phyloP scores from a whole-genome alignment of 2,329 filamentous ascomycete species.

The Tolypocladium ophioglossoides region DNA sequence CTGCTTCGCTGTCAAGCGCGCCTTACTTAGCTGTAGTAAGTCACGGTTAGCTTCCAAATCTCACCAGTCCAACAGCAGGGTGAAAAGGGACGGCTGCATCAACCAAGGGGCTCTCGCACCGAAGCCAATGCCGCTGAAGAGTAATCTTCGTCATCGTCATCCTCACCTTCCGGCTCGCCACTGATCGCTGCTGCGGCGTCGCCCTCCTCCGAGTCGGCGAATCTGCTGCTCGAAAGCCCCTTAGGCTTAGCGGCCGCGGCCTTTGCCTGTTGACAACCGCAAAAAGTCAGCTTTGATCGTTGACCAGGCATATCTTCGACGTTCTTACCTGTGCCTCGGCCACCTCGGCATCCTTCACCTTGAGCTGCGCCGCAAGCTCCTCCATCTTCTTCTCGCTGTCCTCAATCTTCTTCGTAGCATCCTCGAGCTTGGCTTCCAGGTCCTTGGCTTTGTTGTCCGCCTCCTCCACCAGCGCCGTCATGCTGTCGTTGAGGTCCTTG shows the following conservation, averaged over 20 bases:
- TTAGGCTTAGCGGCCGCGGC: constrained; percentile 31
- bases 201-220: constrained; percentile 31
- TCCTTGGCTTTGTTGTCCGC: constrained; percentile 43
- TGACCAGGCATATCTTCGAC: no score
- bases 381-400: constrained; percentile 37
- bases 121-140: constrained; percentile 56
- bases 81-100: constrained; percentile 21
- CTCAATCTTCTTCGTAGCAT: constrained; percentile 32
- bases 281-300: neutral
- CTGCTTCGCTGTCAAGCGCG: constrained; percentile 34
- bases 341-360: constrained; percentile 54
- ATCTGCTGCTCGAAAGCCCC: constrained; percentile 44
- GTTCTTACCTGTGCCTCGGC: constrained; percentile 44
- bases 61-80: constrained; percentile 6
- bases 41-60: neutral
- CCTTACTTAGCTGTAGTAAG: constrained; percentile 30
- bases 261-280: constrained; percentile 28
- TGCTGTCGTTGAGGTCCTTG: constrained; percentile 51
- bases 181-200: constrained; percentile 22
- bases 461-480: constrained; percentile 50
- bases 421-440: constrained; percentile 37
- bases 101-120: constrained; percentile 48
- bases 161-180: constrained; percentile 45
- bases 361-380: constrained; percentile 43
- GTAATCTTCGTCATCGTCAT: constrained; percentile 44